Percentiles rank a stretch among this genome's conserved stretches.
Conservation (phyloP, 1,139 yeast species). For the Candida labiduridarum region DNA sequence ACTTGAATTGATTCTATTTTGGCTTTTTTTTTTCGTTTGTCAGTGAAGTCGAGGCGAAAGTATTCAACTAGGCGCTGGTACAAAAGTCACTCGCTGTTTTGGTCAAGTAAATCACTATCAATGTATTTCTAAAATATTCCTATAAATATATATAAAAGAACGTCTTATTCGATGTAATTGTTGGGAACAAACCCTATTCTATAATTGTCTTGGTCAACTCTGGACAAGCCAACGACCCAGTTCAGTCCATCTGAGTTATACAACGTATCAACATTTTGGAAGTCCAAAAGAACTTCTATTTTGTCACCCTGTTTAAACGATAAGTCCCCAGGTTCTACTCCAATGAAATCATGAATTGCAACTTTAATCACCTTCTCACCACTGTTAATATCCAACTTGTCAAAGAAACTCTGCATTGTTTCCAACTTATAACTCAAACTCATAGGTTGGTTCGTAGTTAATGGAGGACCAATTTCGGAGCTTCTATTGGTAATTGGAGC, state of each 20-base stretch:
- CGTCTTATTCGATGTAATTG: constrained; percentile 25
- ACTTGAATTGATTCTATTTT: background rate
- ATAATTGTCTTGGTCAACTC: constrained; percentile 14
- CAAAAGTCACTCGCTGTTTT: background rate
- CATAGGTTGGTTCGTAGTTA: constrained; percentile 14
- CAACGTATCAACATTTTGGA: constrained; percentile 29
- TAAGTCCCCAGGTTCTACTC: constrained; percentile 43
- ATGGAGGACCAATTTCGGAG: background rate
- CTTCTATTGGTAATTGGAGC: constrained; percentile 28
- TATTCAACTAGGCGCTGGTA: background rate
- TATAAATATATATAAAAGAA: background rate
- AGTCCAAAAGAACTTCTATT: constrained; percentile 37
- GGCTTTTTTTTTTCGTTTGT: background rate
- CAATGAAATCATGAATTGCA: constrained; percentile 36
- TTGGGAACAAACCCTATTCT: constrained; percentile 48
- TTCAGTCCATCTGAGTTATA: constrained; percentile 23
- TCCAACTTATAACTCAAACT: constrained; percentile 31
- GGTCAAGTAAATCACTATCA: background rate
- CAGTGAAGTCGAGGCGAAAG: no score
- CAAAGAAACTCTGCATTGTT: constrained; percentile 28
- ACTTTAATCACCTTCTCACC: constrained; percentile 14
- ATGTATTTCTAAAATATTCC: background rate
- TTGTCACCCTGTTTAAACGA: constrained; percentile 39
- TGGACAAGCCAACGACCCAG: constrained; percentile 39
- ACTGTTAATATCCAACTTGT: constrained; percentile 16